Percentiles rank a stretch among this genome's conserved stretches.
Evolutionary conservation across 2,329 filamentous ascomycete species (phyloP).

Genomic region (Pleomassaria siparia): DNA sequence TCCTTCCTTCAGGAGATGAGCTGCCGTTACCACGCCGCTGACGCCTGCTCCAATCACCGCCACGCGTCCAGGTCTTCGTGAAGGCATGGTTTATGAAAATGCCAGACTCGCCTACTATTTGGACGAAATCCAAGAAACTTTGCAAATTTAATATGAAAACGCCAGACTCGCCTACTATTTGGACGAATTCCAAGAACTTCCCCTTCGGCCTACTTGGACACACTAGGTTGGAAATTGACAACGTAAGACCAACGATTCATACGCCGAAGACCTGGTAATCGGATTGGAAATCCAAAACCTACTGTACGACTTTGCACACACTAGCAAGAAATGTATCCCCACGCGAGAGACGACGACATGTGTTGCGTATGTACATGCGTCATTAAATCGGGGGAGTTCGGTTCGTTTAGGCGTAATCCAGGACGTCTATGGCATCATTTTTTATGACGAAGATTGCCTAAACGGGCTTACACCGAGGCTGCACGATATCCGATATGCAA

Average conservation of each 20-base stretch:
- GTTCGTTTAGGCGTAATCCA: neutral
- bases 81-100: conserved; percentile 19
- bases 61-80: conserved; percentile 18
- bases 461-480: neutral
- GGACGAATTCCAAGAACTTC: neutral
- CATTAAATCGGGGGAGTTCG: neutral
- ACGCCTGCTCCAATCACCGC: conserved; percentile 43
- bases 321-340: neutral
- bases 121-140: neutral
- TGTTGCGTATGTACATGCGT: neutral
- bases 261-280: neutral
- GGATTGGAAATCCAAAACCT: conserved; percentile 2
- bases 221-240: too few relatives aligned
- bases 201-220: too few relatives aligned
- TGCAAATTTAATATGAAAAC: neutral
- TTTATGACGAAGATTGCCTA: neutral
- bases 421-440: neutral
- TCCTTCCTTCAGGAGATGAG: conserved; percentile 36
- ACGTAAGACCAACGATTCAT: neutral
- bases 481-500: neutral
- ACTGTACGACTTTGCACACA: neutral
- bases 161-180: neutral
- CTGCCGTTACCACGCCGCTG: conserved; percentile 39
- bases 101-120: too few relatives aligned
- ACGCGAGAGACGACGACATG: neutral